Evolutionary conservation across 352 stramenopile species (phyloP).

Genomic region (Globisporangium ultimum): DNA sequence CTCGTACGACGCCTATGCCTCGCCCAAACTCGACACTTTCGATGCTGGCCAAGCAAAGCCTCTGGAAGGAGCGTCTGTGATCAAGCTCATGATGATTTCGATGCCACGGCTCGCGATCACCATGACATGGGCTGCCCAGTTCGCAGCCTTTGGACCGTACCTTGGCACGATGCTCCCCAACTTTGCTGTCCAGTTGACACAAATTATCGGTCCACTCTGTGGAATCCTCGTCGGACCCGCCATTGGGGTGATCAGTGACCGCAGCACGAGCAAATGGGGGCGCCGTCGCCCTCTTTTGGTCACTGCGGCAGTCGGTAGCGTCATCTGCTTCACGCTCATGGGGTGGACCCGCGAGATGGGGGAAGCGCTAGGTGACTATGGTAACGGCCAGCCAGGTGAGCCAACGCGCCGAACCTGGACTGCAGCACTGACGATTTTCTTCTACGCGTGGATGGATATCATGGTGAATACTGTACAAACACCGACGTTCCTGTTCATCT

Average conservation of each 20-base stretch:
- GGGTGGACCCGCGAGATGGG: conserved; percentile 64
- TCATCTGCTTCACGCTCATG: conserved; percentile 68
- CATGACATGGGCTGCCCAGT: conserved; percentile 78
- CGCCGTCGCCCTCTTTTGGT: conserved; percentile 61
- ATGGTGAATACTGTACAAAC: conserved; percentile 79
- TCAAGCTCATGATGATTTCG: conserved; percentile 38
- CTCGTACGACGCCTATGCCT: too few species aligned
- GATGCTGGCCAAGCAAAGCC: too few species aligned
- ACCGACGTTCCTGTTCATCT: conserved; percentile 63
- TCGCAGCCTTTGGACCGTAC: conserved; percentile 64
- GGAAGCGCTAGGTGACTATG: conserved; percentile 51
- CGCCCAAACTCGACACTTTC: too few species aligned
- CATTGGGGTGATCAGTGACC: conserved; percentile 68
- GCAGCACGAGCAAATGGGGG: conserved; percentile 43
- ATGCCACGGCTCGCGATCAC: conserved; percentile 73
- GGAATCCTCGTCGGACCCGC: conserved; percentile 68
- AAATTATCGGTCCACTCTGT: conserved; percentile 65
- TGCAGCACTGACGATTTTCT: conserved; percentile 54
- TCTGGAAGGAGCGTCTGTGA: too few species aligned
- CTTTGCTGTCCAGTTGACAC: conserved; percentile 69
- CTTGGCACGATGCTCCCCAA: conserved; percentile 61
- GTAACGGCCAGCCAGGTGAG: conserved; percentile 5
- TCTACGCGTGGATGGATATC: conserved; percentile 85
- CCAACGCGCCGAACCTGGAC: conserved; percentile 33
- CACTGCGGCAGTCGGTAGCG: conserved; percentile 53